Base-by-base conservation (phyloP, 495 filamentous ascomycete species). In the Penicillium flavigenum region DNA sequence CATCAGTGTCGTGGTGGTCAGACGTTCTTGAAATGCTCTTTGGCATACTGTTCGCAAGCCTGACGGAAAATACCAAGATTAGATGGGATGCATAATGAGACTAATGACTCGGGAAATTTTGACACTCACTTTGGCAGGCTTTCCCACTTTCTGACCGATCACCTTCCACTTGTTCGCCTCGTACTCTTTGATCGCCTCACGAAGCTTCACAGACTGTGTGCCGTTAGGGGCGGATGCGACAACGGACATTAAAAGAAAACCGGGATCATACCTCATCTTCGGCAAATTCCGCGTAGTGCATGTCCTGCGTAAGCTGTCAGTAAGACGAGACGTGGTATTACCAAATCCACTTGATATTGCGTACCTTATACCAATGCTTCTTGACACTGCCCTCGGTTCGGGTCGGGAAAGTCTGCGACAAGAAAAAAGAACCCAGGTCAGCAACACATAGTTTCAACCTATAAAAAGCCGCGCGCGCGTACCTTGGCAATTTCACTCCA, bases 401-500 rank as follows among this genome's bases (percentile, higher is more conserved):
- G 17, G 83, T 85, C 16, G 94, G 94, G 72, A 98, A 98, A 10
- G 88, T 92, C 90, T 95, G 66, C 41, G 39, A 64, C 53, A 51
- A 48, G 62, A 75, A n/a, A 51, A 24, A 52, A 77, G 74, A 29
- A 1, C 32, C 12, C 50, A 51, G n/a, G 51, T 57, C 38, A 65
- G 54, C 42, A 44, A 47, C 44, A 52, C 39, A 48, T 26, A 34
- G 32, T 42, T 57, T 41, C 41, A 49, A n/a, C 4, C 29, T 41
- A 20, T 27, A 34, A 22, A 32, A 11, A 27, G 16, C 19, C 29
- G 29, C 14, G 27, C 51, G 27, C 51, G 51, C 64, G 47, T 46
- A 93, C 91, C 88, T 97, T 97, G 67, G 94, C 94, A 59, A 98
- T 98, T 65, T 98, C 94, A 43, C 88, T 92, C 94, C 94, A 98